Evolutionary conservation across 2,329 filamentous ascomycete species (phyloP).

Genomic region (Pseudocercospora fuligena): DNA sequence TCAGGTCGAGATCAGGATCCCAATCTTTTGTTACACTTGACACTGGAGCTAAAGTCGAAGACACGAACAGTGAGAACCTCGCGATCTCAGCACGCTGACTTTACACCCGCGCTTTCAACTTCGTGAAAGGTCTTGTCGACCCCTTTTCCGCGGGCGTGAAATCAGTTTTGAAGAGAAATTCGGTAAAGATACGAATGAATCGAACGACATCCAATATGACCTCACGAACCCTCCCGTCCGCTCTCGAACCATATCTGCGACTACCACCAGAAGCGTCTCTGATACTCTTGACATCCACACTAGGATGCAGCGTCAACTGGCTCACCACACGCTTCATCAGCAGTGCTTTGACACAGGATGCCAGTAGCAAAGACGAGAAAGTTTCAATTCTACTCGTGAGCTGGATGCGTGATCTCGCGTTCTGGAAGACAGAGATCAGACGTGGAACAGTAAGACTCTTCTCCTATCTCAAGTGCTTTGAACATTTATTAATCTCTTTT

Average conservation of each 20-base stretch:
- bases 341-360: conserved; percentile 45
- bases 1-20: too few relatives aligned
- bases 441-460: conserved; percentile 30
- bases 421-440: conserved; percentile 72
- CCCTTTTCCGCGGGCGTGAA: background rate
- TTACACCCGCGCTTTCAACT: too few relatives aligned
- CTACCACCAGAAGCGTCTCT: conserved; percentile 65
- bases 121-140: background rate
- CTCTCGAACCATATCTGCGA: conserved; percentile 67
- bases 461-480: background rate
- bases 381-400: conserved; percentile 72
- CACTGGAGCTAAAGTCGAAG: too few relatives aligned
- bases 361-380: conserved; percentile 35
- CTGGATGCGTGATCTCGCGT: conserved; percentile 76
- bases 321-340: conserved; percentile 58
- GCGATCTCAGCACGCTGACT: too few relatives aligned
- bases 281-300: conserved; percentile 69
- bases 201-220: conserved; percentile 16
- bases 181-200: background rate
- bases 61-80: too few relatives aligned
- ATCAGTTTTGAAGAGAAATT: background rate
- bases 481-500: background rate
- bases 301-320: conserved; percentile 60
- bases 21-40: too few relatives aligned
- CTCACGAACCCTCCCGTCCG: conserved; percentile 55